These are phyloP conservation scores for Agaricus bisporus DNA, from an alignment of 768 basidiomycete species.

Conservation along the genomic window DNA sequence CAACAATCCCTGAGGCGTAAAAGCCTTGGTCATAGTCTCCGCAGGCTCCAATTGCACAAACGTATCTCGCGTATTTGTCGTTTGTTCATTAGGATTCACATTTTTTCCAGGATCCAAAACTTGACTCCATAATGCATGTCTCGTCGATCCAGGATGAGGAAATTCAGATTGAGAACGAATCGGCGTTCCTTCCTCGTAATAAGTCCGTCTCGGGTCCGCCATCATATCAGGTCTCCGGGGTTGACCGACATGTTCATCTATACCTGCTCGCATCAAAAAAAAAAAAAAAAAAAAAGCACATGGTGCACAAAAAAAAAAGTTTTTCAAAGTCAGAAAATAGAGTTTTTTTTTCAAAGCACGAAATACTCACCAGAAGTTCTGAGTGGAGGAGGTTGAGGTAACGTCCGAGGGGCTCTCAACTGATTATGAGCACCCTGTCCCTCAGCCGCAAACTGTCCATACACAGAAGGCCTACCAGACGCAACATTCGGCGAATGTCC, in stretches of 20 bases:
- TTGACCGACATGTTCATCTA: constrained; percentile 36
- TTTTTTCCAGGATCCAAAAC: constrained; percentile 58
- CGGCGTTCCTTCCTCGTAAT: constrained; percentile 49
- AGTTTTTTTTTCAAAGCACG: neutral
- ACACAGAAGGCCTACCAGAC: constrained; percentile 13
- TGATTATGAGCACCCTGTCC: constrained; percentile 36
- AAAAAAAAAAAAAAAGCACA: constrained; percentile 3
- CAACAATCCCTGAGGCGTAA: constrained; percentile 89
- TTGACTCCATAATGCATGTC: constrained; percentile 84
- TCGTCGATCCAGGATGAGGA: constrained; percentile 45
- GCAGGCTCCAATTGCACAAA: constrained; percentile 71
- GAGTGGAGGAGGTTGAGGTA: constrained; percentile 58
- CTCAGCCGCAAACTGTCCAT: constrained; percentile 19
- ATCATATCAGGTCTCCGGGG: constrained; percentile 49
- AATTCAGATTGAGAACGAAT: constrained; percentile 51
- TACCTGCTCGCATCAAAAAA: constrained; percentile 21
- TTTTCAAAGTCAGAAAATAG: neutral
- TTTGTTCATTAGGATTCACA: constrained; percentile 33
- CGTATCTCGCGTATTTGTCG: constrained; percentile 42
- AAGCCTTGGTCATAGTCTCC: constrained; percentile 84
- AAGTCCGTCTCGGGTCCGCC: constrained; percentile 49
- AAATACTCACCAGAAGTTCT: constrained; percentile 33
- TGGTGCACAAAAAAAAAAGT: constrained; percentile 5
- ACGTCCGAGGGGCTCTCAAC: constrained; percentile 50
- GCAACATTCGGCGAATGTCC: constrained; percentile 2